These are phyloP conservation scores for Excoecaria agallocha DNA, from an alignment of 345 rosid genomes.

Conservation along the genomic window DNA sequence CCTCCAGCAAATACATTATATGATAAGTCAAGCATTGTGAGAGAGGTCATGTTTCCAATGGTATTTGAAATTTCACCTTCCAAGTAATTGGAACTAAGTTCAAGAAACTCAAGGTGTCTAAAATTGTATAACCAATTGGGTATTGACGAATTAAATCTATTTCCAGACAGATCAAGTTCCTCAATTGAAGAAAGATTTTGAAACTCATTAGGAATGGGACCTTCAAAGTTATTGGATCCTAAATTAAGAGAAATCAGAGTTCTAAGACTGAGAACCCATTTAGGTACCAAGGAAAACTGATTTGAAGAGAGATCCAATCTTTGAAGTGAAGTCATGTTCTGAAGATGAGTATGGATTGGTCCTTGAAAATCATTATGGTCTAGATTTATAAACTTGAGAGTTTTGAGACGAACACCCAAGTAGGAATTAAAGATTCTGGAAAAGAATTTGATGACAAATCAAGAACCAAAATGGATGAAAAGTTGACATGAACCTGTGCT, in stretches of 20 bases:
- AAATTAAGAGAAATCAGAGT: too few species aligned
- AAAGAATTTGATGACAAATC: neutral
- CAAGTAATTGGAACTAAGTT: neutral
- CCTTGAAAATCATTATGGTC: neutral
- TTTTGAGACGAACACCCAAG: constrained; percentile 21
- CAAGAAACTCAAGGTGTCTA: constrained; percentile 19
- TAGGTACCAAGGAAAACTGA: neutral
- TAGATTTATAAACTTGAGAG: constrained; percentile 12
- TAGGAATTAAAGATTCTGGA: neutral
- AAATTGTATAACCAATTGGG: neutral
- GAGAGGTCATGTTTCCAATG: constrained; percentile 22
- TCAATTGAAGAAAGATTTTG: neutral
- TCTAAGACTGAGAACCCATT: too few species aligned
- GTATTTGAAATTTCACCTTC: constrained; percentile 20
- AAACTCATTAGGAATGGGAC: neutral
- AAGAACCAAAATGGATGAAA: constrained; percentile 22
- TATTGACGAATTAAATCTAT: constrained; percentile 3
- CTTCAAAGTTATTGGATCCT: too few species aligned
- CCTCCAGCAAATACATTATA: too few species aligned
- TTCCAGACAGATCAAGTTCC: neutral
- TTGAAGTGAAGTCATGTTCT: neutral
- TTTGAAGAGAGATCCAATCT: neutral
- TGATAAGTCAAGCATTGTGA: constrained; percentile 10
- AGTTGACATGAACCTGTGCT: neutral
- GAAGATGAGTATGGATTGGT: neutral